Percentiles rank a stretch among this genome's conserved stretches.
Conservation (phyloP, 2,329 filamentous ascomycete species). For the Didymella exigua region DNA sequence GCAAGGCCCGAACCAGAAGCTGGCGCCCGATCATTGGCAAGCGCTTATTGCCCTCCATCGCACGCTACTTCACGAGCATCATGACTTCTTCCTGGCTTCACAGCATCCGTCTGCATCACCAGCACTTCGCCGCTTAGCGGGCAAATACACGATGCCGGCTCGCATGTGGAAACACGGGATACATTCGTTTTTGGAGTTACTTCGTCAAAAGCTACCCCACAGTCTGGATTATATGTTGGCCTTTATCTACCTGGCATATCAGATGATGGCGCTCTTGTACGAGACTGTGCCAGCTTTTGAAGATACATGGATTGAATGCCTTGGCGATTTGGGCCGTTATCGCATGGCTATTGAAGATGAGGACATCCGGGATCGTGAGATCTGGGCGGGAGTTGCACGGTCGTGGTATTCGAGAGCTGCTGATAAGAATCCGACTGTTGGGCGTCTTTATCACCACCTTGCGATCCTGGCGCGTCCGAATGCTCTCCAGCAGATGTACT, state of each 20-base stretch:
- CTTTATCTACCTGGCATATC: conserved; percentile 88
- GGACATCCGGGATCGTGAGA: conserved; percentile 74
- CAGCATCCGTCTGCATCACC: conserved; percentile 79
- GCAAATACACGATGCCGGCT: conserved; percentile 88
- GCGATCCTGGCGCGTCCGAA: conserved; percentile 77
- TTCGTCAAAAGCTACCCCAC: conserved; percentile 68
- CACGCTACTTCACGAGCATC: conserved; percentile 74
- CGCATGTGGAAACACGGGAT: conserved; percentile 96
- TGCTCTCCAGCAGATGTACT: conserved; percentile 72
- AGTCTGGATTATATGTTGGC: conserved; percentile 88
- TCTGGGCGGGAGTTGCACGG: conserved; percentile 79
- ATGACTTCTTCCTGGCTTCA: conserved; percentile 73
- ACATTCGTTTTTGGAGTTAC: conserved; percentile 78
- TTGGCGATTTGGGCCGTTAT: conserved; percentile 85
- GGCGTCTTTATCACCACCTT: conserved; percentile 85
- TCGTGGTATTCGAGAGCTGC: conserved; percentile 83
- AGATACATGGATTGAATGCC: conserved; percentile 91
- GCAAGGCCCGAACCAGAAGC: conserved; percentile 54
- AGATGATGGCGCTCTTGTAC: conserved; percentile 84
- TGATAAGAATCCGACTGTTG: conserved; percentile 74
- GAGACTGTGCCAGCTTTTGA: conserved; percentile 84
- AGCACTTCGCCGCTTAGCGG: conserved; percentile 70
- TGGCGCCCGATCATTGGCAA: conserved; percentile 77
- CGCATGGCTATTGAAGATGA: conserved; percentile 91
- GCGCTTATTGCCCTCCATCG: conserved; percentile 81